A percentile compares a stretch with the other conserved stretches of the same genome.
phyloP scores from a whole-genome alignment of 176 grass and related monocot genomes.

The Avena atlantica region DNA sequence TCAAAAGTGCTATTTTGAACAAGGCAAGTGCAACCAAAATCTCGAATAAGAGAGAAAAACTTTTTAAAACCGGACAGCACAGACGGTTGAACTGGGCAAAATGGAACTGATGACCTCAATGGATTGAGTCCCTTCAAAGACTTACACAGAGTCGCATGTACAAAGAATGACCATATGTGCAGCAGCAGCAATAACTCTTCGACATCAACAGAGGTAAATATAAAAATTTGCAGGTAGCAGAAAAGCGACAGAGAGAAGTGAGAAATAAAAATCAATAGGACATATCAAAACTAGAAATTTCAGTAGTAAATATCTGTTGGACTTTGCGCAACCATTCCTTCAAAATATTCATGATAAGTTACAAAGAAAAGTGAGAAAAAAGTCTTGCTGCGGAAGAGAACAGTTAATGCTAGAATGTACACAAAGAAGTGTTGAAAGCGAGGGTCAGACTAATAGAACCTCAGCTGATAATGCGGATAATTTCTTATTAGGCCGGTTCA shows the following conservation, averaged over 20 bases:
- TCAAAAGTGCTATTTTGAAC: neutral
- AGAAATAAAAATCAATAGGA: neutral
- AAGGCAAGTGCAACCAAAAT: constrained; percentile 14
- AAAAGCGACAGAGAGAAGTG: neutral
- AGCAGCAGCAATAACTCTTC: neutral
- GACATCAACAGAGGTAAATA: neutral
- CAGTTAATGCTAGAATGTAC: constrained; percentile 12
- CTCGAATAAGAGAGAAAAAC: neutral
- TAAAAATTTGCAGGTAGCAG: too few relatives aligned
- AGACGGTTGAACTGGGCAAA: neutral
- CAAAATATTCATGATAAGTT: neutral
- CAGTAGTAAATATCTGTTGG: neutral
- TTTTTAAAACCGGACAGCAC: neutral
- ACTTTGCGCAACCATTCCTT: constrained; percentile 3
- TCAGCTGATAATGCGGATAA: constrained; percentile 29
- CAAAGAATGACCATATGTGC: constrained; percentile 1
- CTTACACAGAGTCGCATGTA: neutral
- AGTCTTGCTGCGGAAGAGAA: neutral
- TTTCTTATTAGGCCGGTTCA: constrained; percentile 21
- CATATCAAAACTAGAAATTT: neutral
- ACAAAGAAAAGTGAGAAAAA: neutral
- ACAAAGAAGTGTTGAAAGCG: neutral
- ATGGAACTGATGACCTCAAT: neutral
- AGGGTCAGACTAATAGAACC: constrained; percentile 8
- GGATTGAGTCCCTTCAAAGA: neutral